Evolutionary conservation across 257 asterid species (phyloP), one percentile per base, ranked within the genome.

Genomic region (Salvia miltiorrhiza): DNA sequence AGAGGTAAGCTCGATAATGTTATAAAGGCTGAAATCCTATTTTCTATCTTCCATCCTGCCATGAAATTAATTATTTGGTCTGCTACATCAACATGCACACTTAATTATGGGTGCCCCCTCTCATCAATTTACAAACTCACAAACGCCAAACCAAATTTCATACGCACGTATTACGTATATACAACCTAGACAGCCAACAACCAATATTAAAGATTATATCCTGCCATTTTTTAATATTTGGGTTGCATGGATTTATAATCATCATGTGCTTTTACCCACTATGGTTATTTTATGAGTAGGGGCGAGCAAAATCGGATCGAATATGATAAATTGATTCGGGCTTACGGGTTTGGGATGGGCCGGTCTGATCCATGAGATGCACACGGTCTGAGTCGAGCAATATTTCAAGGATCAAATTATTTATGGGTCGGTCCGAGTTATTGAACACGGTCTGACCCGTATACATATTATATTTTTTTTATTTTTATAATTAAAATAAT

Each of bases 41-140:
- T 24, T 73, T 44, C 76, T 63, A 76, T 57, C 80, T 70, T 63
- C 80, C 80, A 9, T 30, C 28, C 80, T 70, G 76, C 32, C 63
- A 63, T 33, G 70, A 75, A 61, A 33, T 69, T 7, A 10, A 75
- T 50, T 43, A 57, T 41, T 5, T 5, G 10, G 11, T 12, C 71
- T 40, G 64, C 24, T 10, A 21, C 47, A 19, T 28, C 24, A 14
- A 1, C 53, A 7, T 21, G 14, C 61, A 20, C 21, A 41, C 56
- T 67, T 37, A 37, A 67, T 21, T 52, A 52, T 35, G 63, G 50
- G 17, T 33, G 11, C 62, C 19, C 41, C 43, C 12, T 14, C 16
- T n/a, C 45, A 9, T 16, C 63, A 52, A 52, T 32, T 8, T 28
- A 16, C 53, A 19, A 9, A 47, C 37, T 13, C 49, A 10, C 71